Percentiles rank a stretch among this genome's conserved stretches.
Evolutionary conservation across 805 yeast genomes (phyloP).

Genomic region (Sugiyamaella marilandica): DNA sequence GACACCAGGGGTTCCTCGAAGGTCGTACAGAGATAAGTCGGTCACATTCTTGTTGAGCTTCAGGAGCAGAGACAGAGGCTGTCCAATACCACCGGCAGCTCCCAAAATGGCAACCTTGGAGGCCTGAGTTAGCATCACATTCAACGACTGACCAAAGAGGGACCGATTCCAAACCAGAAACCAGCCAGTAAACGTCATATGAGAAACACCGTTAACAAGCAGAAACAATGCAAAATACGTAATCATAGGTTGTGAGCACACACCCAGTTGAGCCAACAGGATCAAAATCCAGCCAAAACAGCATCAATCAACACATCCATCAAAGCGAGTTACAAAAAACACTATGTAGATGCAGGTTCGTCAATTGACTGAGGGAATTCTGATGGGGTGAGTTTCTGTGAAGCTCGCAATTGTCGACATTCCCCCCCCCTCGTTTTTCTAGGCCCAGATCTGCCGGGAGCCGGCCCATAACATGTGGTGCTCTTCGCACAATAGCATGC

Average conservation of each 20-base stretch:
- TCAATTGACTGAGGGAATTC: too few relatives aligned
- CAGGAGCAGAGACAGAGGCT: constrained; percentile 75
- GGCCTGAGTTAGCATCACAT: constrained; percentile 16
- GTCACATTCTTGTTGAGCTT: constrained; percentile 87
- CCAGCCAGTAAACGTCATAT: background rate
- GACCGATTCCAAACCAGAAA: background rate
- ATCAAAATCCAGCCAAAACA: background rate
- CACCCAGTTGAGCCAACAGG: too few relatives aligned
- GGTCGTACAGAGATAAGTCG: constrained; percentile 78
- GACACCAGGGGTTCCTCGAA: constrained; percentile 92
- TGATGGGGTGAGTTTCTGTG: too few relatives aligned
- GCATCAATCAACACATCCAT: background rate
- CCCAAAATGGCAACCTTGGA: constrained; percentile 80
- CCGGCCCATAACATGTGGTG: too few relatives aligned
- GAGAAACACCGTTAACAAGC: background rate
- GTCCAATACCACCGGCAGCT: constrained; percentile 98
- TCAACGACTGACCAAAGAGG: background rate
- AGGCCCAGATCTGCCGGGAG: too few relatives aligned
- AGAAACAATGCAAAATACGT: background rate
- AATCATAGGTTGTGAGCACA: too few relatives aligned
- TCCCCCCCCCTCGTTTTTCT: too few relatives aligned
- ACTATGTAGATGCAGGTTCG: too few relatives aligned
- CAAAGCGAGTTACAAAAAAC: background rate
- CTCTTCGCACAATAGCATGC: too few relatives aligned
- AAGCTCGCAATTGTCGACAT: too few relatives aligned